Evolutionary conservation across 2,329 filamentous ascomycete genomes (phyloP).

Genomic region (Akanthomyces dipterigenus): DNA sequence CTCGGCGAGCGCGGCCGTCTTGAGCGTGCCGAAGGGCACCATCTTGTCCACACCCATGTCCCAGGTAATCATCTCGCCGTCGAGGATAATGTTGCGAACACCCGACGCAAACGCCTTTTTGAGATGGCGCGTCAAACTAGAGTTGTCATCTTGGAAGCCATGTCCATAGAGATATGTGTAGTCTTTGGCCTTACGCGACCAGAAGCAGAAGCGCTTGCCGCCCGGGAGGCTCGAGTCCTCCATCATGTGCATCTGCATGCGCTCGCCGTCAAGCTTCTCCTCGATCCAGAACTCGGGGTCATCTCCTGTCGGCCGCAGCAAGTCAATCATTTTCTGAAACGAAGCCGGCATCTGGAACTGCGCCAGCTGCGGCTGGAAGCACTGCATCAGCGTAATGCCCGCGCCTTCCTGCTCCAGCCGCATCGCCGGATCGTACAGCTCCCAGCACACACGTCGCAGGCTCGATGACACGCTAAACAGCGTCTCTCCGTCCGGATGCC

Average conservation of each 20-base stretch:
- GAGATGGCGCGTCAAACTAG: slow-evolving; percentile 74
- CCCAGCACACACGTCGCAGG: slow-evolving; percentile 88
- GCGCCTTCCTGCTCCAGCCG: slow-evolving; percentile 69
- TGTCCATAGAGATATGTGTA: slow-evolving; percentile 92
- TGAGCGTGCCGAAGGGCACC: slow-evolving; percentile 85
- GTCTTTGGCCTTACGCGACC: slow-evolving; percentile 93
- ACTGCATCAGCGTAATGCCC: slow-evolving; percentile 79
- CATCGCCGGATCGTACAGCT: slow-evolving; percentile 67
- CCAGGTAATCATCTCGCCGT: slow-evolving; percentile 99
- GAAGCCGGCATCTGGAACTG: slow-evolving; percentile 77
- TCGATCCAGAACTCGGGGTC: slow-evolving; percentile 90
- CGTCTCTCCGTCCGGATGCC: slow-evolving; percentile 71
- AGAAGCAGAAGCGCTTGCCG: slow-evolving; percentile 73
- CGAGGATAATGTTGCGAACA: slow-evolving; percentile 81
- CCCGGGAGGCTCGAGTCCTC: slow-evolving; percentile 62
- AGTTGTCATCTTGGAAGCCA: slow-evolving; percentile 64
- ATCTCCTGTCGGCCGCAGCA: slow-evolving; percentile 57
- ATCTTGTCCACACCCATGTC: slow-evolving; percentile 79
- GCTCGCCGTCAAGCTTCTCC: slow-evolving; percentile 93
- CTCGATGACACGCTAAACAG: slow-evolving; percentile 89
- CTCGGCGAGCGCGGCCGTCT: slow-evolving; percentile 78
- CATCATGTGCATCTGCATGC: slow-evolving; percentile 93
- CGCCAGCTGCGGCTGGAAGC: slow-evolving; percentile 92
- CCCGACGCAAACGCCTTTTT: slow-evolving; percentile 67
- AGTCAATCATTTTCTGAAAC: slow-evolving; percentile 72